Evolutionary conservation across 2,329 filamentous ascomycete species (phyloP).

Genomic region (Westerdykella sp.): DNA sequence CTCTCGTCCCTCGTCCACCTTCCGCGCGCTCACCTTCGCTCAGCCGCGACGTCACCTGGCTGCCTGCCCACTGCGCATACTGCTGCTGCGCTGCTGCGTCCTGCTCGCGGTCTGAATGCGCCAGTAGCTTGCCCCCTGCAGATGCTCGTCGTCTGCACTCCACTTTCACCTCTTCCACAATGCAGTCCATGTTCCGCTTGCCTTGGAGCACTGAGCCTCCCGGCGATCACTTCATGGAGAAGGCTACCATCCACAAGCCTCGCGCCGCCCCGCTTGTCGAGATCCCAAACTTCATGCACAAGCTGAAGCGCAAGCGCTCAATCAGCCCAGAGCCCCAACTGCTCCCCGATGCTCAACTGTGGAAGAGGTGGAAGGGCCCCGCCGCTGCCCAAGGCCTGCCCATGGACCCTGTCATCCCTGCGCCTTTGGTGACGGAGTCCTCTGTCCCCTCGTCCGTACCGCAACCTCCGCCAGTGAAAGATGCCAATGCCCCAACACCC

Average conservation of each 20-base stretch:
- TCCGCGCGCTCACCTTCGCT: slow-evolving; percentile 1
- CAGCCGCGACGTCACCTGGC: slow-evolving; percentile 29
- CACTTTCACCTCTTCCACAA: slow-evolving; percentile 34
- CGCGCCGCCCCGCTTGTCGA: slow-evolving; percentile 42
- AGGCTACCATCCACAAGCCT: slow-evolving; percentile 38
- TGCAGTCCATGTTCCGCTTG: slow-evolving; percentile 49
- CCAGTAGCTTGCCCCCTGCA: slow-evolving; percentile 29
- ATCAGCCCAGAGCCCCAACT: slow-evolving; percentile 42
- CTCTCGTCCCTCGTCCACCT: slow-evolving; percentile 4
- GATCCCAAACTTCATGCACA: slow-evolving; percentile 41
- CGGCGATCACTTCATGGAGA: slow-evolving; percentile 41
- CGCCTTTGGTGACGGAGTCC: slow-evolving; percentile 9
- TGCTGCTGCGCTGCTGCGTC: background rate
- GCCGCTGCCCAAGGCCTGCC: slow-evolving; percentile 6
- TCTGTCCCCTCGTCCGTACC: background rate
- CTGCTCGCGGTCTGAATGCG: slow-evolving; percentile 14
- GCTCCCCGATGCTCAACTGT: slow-evolving; percentile 27
- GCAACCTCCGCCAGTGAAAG: background rate
- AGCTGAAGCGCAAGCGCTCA: slow-evolving; percentile 55
- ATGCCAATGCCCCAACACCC: background rate
- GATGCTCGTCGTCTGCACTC: slow-evolving; percentile 35
- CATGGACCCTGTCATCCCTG: slow-evolving; percentile 6
- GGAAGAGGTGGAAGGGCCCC: slow-evolving; percentile 36
- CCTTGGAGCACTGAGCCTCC: slow-evolving; percentile 43
- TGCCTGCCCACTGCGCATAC: slow-evolving; percentile 20